Evolutionary conservation across 495 filamentous ascomycete genomes (phyloP).

Genomic region (Aspergillus bridgeri): DNA sequence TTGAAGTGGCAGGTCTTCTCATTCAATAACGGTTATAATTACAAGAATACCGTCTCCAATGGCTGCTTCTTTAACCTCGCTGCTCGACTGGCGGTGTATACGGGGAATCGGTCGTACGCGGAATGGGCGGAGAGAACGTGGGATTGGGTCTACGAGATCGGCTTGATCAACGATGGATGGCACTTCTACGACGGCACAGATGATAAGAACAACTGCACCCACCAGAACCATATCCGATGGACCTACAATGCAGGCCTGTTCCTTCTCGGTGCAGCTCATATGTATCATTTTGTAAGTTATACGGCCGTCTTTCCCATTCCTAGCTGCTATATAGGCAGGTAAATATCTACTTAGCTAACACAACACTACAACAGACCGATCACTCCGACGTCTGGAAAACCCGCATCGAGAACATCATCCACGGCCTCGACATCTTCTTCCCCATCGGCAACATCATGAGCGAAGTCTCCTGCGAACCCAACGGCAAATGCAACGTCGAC

Average conservation of each 20-base stretch:
- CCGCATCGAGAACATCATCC: conserved; percentile 53
- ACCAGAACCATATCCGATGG: conserved; percentile 56
- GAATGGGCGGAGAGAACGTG: conserved; percentile 66
- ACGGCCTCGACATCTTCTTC: conserved; percentile 49
- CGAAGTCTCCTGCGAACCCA: conserved; percentile 56
- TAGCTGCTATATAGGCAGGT: neutral
- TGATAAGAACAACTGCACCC: conserved; percentile 42
- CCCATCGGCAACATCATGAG: conserved; percentile 48
- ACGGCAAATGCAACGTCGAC: conserved; percentile 58
- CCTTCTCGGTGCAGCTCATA: conserved; percentile 62
- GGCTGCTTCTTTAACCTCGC: conserved; percentile 74
- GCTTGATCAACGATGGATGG: conserved; percentile 55
- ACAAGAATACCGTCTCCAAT: conserved; percentile 74
- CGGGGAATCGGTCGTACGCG: conserved; percentile 67
- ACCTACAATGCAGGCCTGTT: conserved; percentile 64
- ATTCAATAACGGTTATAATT: conserved; percentile 69
- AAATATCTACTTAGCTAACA: neutral
- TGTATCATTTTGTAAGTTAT: conserved; percentile 65
- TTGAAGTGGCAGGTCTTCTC: conserved; percentile 78
- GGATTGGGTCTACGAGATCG: conserved; percentile 61
- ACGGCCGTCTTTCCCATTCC: neutral
- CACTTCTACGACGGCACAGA: conserved; percentile 61
- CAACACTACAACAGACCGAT: conserved; percentile 48
- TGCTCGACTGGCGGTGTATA: conserved; percentile 68
- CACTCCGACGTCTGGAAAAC: conserved; percentile 51